Evolutionary conservation across 768 basidiomycete species (phyloP), one percentile per base, ranked within the genome.

Genomic region (Agaricus subrufescens): DNA sequence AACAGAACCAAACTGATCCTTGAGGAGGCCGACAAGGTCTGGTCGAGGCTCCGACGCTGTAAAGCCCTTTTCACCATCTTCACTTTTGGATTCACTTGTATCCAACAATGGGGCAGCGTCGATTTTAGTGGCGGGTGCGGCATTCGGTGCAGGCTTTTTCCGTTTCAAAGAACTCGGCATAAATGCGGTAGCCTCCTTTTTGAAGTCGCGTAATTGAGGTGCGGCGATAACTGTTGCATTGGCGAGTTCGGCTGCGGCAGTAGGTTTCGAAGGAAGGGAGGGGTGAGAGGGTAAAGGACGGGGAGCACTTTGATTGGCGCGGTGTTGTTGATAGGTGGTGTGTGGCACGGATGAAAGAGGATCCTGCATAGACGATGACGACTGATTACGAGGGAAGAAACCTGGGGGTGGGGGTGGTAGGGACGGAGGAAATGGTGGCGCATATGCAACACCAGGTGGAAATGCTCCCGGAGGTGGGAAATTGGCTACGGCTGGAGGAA

Each of bases 151-250:
- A 38, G 72, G 70, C 58, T 80, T 87, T 70, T 89, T 94, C 46
- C 91, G 83, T 69, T 91, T 92, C 50, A 96, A 71, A 3, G 88
- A 77, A 1, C 86, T 67, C 3, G 97, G 97, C 3, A 98, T 83
- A 64, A 99, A 98, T 0, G 90, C 84, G 0, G 93, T 96, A 8
- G 90, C 89, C 68, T 99, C 97, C 70, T 93, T 94, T 74, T 94
- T 93, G 58, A 98, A 76, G 70, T 99, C 93, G 12, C 96, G 89
- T 50, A 99, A 71, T 66, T 93, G 80, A 3, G 97, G 93, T 45
- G 77, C 92, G 2, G 94, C 94, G 23, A 83, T 86, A 50, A 98
- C 85, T 2, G 82, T 89, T 1, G 91, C 92, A 6, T 81, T 72
- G 1, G 75, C 75, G 14, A 76, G 58, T 44, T 70, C 73, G 9